These are phyloP conservation scores for Venturia nashicola DNA, from an alignment of 2,329 filamentous ascomycete species.

Conservation along the genomic window DNA sequence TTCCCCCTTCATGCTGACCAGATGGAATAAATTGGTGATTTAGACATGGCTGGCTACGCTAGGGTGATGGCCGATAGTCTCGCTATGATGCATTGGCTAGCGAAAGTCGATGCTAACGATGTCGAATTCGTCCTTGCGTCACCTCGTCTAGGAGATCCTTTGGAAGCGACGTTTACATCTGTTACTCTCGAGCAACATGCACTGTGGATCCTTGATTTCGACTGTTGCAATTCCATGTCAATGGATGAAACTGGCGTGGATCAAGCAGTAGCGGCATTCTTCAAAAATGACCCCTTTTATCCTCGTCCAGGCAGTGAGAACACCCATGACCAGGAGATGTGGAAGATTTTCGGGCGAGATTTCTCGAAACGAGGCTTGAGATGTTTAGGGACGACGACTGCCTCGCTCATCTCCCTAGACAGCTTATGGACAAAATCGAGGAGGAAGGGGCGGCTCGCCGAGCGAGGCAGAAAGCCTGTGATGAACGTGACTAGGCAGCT, in stretches of 20 bases:
- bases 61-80: slow-evolving; percentile 37
- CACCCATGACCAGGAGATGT: slow-evolving; percentile 30
- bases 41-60: slow-evolving; percentile 28
- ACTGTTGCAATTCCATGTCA: slow-evolving; percentile 42
- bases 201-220: slow-evolving; percentile 41
- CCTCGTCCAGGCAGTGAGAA: neutral
- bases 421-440: no score
- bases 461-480: no score
- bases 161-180: neutral
- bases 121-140: slow-evolving; percentile 41
- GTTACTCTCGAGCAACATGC: neutral
- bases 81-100: slow-evolving; percentile 39
- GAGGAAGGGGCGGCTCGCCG: no score
- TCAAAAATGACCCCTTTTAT: slow-evolving; percentile 39
- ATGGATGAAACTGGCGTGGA: slow-evolving; percentile 30
- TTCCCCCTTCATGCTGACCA: slow-evolving; percentile 37
- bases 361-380: neutral
- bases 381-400: no score
- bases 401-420: no score
- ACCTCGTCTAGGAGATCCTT: neutral
- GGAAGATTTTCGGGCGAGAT: slow-evolving; percentile 3
- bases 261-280: slow-evolving; percentile 32
- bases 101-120: slow-evolving; percentile 37
- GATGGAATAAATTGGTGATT: slow-evolving; percentile 28
- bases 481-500: no score